Conservation (phyloP, 2,329 filamentous ascomycete genomes). For the Fonsecaea erecta region DNA sequence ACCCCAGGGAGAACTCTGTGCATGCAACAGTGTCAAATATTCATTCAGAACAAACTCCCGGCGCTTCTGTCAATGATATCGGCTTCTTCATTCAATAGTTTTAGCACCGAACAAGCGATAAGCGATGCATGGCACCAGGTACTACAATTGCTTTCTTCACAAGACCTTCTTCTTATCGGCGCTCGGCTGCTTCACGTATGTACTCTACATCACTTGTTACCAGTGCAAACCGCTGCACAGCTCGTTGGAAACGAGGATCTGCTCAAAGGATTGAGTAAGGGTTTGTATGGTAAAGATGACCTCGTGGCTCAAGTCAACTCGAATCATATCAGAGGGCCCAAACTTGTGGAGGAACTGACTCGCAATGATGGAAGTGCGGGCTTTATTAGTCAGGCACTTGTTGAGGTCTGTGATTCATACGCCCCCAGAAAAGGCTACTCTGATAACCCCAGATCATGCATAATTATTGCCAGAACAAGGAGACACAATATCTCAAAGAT, state of each 20-base stretch:
- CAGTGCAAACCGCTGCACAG: conserved; percentile 74
- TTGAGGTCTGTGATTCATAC: conserved; percentile 59
- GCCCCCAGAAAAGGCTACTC: background rate
- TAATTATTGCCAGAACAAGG: conserved; percentile 62
- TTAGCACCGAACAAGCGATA: conserved; percentile 68
- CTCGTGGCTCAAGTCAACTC: conserved; percentile 77
- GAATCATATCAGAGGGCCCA: conserved; percentile 72
- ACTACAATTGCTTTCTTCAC: conserved; percentile 67
- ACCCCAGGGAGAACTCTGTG: conserved; percentile 49
- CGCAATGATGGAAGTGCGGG: conserved; percentile 91
- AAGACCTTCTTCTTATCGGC: conserved; percentile 68
- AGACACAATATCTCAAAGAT: conserved; percentile 66
- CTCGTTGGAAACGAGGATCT: conserved; percentile 84
- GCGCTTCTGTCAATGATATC: conserved; percentile 63
- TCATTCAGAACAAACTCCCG: conserved; percentile 76
- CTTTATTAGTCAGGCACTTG: conserved; percentile 77
- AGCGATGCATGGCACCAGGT: conserved; percentile 68
- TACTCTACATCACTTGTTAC: conserved; percentile 82
- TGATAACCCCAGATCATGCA: conserved; percentile 52
- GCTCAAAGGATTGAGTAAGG: conserved; percentile 71
- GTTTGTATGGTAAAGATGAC: conserved; percentile 76
- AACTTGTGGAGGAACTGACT: conserved; percentile 79
- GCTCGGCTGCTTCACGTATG: conserved; percentile 90
- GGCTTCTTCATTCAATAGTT: conserved; percentile 61
- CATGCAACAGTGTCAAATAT: conserved; percentile 72